Conservation (phyloP, 768 basidiomycete genomes). For the Panellus pusillus region DNA sequence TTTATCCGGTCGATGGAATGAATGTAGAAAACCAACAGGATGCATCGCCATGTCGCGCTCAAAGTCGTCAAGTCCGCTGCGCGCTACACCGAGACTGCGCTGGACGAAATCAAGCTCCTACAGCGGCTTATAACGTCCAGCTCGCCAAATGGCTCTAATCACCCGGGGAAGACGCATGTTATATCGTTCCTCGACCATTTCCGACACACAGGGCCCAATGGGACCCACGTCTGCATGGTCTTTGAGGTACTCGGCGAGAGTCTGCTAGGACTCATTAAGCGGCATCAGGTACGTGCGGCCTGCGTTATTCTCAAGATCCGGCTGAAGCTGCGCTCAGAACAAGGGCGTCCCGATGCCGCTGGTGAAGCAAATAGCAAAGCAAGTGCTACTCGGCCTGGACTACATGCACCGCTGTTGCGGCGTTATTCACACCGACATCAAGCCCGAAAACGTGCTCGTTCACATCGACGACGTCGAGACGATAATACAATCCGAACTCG, state of each 20-base stretch:
- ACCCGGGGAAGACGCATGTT: constrained; percentile 91
- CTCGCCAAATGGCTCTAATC: constrained; percentile 59
- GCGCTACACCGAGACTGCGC: constrained; percentile 95
- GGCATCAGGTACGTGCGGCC: constrained; percentile 55
- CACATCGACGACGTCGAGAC: constrained; percentile 95
- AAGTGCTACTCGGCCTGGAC: constrained; percentile 91
- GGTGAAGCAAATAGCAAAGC: constrained; percentile 96
- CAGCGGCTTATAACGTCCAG: constrained; percentile 91
- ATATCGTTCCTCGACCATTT: constrained; percentile 98
- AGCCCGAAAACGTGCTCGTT: constrained; percentile 97
- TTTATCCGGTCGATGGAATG: constrained; percentile 8
- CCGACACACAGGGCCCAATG: constrained; percentile 94
- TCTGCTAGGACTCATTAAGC: constrained; percentile 92
- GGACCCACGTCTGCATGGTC: constrained; percentile 98
- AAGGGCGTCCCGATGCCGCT: constrained; percentile 93
- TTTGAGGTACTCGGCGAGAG: constrained; percentile 99
- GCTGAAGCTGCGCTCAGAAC: constrained; percentile 49
- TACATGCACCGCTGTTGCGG: constrained; percentile 98
- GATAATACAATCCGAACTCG: constrained; percentile 84
- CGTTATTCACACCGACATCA: constrained; percentile 97
- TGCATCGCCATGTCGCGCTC: constrained; percentile 95
- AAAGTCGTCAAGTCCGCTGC: constrained; percentile 99
- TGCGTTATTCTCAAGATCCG: neutral
- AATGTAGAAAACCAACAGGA: constrained; percentile 44
- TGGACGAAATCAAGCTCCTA: constrained; percentile 98